A percentile compares a stretch with the other conserved stretches of the same genome.
phyloP scores from a whole-genome alignment of 1,139 yeast species.

The Hyphopichia burtonii region DNA sequence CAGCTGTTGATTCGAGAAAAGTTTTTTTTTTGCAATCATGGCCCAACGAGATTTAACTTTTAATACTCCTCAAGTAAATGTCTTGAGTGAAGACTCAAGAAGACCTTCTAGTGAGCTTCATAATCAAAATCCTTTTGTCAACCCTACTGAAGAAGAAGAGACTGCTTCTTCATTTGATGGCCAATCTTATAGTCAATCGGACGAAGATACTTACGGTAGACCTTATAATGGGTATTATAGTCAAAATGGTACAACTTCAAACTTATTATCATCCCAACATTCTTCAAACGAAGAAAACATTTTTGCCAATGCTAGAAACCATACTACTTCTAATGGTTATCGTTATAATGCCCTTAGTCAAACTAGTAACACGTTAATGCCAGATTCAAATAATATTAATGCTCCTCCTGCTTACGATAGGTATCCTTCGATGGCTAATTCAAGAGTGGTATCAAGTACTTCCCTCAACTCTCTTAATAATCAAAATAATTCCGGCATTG shows the following conservation, averaged over 20 bases:
- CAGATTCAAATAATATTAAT: conserved; percentile 1
- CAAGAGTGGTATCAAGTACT: conserved; percentile 46
- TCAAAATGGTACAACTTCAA: conserved; percentile 42
- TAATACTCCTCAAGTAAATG: conserved; percentile 20
- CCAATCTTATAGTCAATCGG: conserved; percentile 18
- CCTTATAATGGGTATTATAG: conserved; percentile 43
- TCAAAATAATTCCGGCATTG: conserved; percentile 2
- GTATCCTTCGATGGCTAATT: conserved; percentile 50
- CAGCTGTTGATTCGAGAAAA: too few species aligned
- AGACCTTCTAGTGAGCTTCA: neutral
- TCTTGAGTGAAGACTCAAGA: neutral
- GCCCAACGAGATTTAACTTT: conserved; percentile 38
- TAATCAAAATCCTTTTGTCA: conserved; percentile 24
- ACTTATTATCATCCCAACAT: conserved; percentile 29
- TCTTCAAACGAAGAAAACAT: conserved; percentile 20
- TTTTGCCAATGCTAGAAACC: neutral
- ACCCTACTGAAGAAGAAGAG: conserved; percentile 23
- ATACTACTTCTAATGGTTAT: neutral
- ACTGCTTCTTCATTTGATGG: conserved; percentile 23
- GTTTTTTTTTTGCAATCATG: conserved; percentile 13
- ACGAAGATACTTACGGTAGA: conserved; percentile 30
- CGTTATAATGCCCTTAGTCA: neutral
- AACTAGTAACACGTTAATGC: neutral
- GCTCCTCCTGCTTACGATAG: conserved; percentile 59
- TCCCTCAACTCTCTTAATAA: conserved; percentile 20